phyloP scores from a whole-genome alignment of 1,139 yeast genomes.

The Groenewaldozyma auringiensis region DNA sequence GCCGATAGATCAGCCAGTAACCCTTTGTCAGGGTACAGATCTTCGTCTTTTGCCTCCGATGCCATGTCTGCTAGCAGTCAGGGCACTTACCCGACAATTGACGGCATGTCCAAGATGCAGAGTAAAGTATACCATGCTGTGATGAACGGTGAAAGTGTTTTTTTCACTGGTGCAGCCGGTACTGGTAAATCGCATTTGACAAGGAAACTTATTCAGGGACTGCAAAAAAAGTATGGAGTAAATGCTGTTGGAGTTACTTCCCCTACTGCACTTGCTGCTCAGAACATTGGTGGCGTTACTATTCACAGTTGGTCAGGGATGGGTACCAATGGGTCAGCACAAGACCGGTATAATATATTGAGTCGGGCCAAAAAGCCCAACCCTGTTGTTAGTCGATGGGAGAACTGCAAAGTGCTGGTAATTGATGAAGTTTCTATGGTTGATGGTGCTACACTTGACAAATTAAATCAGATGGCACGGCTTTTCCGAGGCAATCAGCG shows the following conservation, averaged over 20 bases:
- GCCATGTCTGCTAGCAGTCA: no score
- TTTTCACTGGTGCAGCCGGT: constrained; percentile 95
- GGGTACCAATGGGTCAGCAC: constrained; percentile 19
- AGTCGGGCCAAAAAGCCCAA: constrained; percentile 26
- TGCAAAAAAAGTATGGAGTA: constrained; percentile 33
- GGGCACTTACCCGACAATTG: no score
- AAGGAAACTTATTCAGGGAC: constrained; percentile 45
- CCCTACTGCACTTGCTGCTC: constrained; percentile 86
- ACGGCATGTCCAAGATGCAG: constrained; percentile 13
- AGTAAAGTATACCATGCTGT: constrained; percentile 10
- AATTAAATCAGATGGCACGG: constrained; percentile 56
- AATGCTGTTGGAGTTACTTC: constrained; percentile 73
- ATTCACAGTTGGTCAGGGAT: constrained; percentile 57
- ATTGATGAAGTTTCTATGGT: constrained; percentile 84
- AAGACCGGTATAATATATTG: constrained; percentile 39
- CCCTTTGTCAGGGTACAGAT: no score
- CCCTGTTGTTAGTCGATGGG: constrained; percentile 46
- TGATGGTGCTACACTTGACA: constrained; percentile 58
- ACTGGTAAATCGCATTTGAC: constrained; percentile 85
- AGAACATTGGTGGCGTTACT: constrained; percentile 78
- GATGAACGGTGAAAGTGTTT: constrained; percentile 27
- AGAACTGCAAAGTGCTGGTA: constrained; percentile 50
- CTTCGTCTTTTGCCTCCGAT: no score
- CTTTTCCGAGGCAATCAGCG: constrained; percentile 25
- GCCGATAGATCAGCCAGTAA: no score